A percentile compares a stretch with the other conserved stretches of the same genome.
Evolutionary conservation across 495 filamentous ascomycete species (phyloP).

Genomic region (Podospora sp.): DNA sequence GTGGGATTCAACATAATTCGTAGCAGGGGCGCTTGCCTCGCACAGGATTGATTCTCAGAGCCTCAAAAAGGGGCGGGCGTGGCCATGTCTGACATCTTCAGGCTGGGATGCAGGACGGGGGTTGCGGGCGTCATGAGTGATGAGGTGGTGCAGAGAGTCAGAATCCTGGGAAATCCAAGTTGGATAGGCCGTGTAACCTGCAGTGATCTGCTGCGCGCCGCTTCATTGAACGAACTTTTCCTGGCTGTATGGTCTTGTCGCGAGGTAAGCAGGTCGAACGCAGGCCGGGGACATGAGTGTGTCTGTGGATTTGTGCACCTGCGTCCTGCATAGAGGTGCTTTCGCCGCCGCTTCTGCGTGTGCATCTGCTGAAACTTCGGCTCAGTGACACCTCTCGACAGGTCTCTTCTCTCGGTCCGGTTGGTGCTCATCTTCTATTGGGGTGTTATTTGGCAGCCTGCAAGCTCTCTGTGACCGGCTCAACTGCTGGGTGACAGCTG

Average conservation of each 20-base stretch:
- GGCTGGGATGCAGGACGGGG: slow-evolving; percentile 17
- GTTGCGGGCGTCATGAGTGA: not conserved
- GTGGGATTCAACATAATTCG: slow-evolving; percentile 1
- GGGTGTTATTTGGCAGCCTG: not conserved
- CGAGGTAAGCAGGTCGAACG: not conserved
- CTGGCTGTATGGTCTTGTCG: not conserved
- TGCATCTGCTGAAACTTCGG: slow-evolving; percentile 1
- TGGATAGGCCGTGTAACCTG: not conserved
- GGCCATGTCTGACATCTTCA: slow-evolving; percentile 8
- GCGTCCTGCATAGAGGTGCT: not conserved
- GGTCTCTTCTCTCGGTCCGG: not conserved
- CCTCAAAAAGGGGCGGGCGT: not conserved
- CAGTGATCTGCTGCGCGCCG: not conserved
- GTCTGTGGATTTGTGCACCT: not conserved
- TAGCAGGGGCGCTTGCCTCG: not conserved
- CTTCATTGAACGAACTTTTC: not conserved
- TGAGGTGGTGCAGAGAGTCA: not conserved
- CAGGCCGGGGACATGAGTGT: not conserved
- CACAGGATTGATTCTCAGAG: not conserved
- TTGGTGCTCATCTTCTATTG: not conserved
- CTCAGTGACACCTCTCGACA: not conserved
- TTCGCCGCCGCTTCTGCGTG: not conserved
- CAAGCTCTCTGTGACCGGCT: not conserved
- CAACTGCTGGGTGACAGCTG: not conserved
- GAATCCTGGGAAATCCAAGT: not conserved